Base-by-base conservation (phyloP, 495 filamentous ascomycete genomes). In the Aspergillus saccharolyticus region DNA sequence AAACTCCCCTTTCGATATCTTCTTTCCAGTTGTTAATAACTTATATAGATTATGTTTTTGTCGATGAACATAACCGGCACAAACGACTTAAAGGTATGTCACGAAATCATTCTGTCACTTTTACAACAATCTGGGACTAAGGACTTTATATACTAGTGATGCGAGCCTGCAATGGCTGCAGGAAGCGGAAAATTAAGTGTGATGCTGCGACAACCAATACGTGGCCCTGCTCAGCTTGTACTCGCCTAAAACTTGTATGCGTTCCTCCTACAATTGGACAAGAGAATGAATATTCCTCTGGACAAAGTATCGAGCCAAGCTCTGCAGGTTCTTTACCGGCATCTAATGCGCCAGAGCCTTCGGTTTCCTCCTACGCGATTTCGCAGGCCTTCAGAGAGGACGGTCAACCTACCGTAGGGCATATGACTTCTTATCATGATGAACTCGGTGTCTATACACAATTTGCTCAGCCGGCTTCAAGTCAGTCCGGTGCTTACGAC, bases 11-110 rank as follows among this genome's bases (percentile, higher is more conserved):
- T 18, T 17, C 19, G 9, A 15, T 58, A 10, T 6, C 22, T n/a
- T 20, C 25, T 14, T 42, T 39, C 4, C 28, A 52, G 14, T 14
- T 28, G 25, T 61, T 66, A 45, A 63, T 44, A 8, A 8, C 44
- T 49, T 16, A 42, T 54, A 51, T 46, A 97, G 92, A 96, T 67
- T 98, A 96, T 88, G 94, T 99, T 47, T 99, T 99, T 65, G 94
- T 99, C 52, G 95, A 99, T 71, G 94, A 99, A 73, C 93, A 99
- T 70, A 99, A 97, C 73, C 85, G 94, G 45, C 94, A 99, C 74
- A 97, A 97, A 76, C 82, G 94, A 60, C 76, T 97, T 54, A 99
- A 99, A 79, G 92, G 92, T 96, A 83, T 58, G 75, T 53, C 15
- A n/a, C 43, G 18, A 17, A 44, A 1, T 42, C 19, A 17, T 18